Evolutionary conservation across 73 alveolate species (phyloP).

Genomic region (Effrenium voratum): DNA sequence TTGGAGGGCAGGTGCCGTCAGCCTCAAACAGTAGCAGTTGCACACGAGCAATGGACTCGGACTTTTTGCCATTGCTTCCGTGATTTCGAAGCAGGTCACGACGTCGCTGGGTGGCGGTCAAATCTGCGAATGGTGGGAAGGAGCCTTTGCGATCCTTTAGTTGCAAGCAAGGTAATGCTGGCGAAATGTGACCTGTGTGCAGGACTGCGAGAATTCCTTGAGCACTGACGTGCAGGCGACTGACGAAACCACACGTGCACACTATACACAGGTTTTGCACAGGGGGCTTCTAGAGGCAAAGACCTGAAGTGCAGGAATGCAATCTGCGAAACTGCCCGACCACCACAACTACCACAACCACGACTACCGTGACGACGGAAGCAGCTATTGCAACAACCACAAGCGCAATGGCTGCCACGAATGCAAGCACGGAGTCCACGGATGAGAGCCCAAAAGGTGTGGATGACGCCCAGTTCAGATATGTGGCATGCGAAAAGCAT

Average conservation of each 20-base stretch:
- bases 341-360: conserved; percentile 61
- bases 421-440: not conserved
- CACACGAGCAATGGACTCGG: not conserved
- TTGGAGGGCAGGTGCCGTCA: not conserved
- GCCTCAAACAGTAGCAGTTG: not conserved
- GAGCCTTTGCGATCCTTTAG: not conserved
- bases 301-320: not conserved
- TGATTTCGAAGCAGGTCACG: conserved; percentile 10
- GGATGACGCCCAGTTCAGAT: too few species aligned
- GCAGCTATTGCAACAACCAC: not conserved
- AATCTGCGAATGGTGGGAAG: conserved; percentile 80
- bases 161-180: not conserved
- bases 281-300: too few species aligned
- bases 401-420: not conserved
- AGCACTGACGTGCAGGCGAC: conserved; percentile 1
- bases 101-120: conserved; percentile 27
- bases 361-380: conserved; percentile 34
- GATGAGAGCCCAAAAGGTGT: not conserved
- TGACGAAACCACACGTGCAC: not conserved
- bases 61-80: not conserved
- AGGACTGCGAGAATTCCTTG: not conserved
- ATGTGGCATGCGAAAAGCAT: too few species aligned
- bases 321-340: conserved; percentile 46
- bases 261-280: too few species aligned
- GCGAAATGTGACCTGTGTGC: not conserved